These are phyloP conservation scores for Corylus americana DNA, from an alignment of 306 rosid species.

Conservation along the genomic window DNA sequence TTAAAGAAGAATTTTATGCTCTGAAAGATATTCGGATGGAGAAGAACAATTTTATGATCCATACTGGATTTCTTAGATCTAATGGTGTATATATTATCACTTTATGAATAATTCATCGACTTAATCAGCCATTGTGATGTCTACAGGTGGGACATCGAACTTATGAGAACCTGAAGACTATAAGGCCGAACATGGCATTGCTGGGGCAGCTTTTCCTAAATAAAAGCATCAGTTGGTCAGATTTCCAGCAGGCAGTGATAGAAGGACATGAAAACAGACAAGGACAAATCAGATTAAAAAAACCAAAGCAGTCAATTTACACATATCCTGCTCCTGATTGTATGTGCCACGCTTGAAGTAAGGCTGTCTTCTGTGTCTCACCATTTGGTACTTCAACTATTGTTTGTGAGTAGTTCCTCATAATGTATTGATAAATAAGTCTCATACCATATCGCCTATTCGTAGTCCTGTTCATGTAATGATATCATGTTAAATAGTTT, in stretches of 20 bases:
- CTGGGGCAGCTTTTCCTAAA: slow-evolving; percentile 93
- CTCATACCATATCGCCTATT: slow-evolving; percentile 28
- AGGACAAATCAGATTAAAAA: slow-evolving; percentile 83
- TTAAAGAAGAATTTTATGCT: neutral
- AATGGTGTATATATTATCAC: too few species aligned
- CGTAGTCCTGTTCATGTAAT: slow-evolving; percentile 30
- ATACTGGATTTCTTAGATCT: too few species aligned
- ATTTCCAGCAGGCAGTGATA: slow-evolving; percentile 62
- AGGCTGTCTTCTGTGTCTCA: slow-evolving; percentile 27
- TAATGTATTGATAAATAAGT: slow-evolving; percentile 45
- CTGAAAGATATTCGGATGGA: too few species aligned
- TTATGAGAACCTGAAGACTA: slow-evolving; percentile 76
- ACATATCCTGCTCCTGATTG: slow-evolving; percentile 96
- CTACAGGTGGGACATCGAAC: slow-evolving; percentile 94
- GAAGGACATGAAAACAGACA: slow-evolving; percentile 83
- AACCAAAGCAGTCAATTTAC: slow-evolving; percentile 87
- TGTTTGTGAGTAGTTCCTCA: slow-evolving; percentile 31
- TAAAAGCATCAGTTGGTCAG: slow-evolving; percentile 75
- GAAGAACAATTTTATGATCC: too few species aligned
- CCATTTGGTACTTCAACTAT: slow-evolving; percentile 36
- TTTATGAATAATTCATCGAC: neutral
- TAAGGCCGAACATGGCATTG: slow-evolving; percentile 91
- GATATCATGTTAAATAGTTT: slow-evolving; percentile 39
- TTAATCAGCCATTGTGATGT: slow-evolving; percentile 20
- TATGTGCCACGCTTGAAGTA: slow-evolving; percentile 74